These are phyloP conservation scores for Neltuma alba DNA, from an alignment of 306 rosid species.

Conservation along the genomic window DNA sequence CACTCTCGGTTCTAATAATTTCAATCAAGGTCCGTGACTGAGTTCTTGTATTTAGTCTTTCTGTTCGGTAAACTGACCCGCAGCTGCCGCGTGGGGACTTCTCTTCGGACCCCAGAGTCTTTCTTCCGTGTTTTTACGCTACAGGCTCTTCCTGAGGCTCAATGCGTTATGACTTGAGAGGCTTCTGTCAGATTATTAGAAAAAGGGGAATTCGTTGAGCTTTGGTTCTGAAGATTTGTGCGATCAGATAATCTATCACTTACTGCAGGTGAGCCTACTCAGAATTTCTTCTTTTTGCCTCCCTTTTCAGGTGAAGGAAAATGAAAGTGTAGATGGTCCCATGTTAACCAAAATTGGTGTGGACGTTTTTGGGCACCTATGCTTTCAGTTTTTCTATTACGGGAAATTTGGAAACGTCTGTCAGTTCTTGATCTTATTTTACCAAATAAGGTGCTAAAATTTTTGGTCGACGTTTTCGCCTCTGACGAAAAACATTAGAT, in stretches of 20 bases:
- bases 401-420: slow-evolving; percentile 10
- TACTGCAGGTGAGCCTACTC: slow-evolving; percentile 40
- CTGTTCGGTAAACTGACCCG: slow-evolving; percentile 40
- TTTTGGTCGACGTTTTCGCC: slow-evolving; percentile 16
- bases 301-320: background rate
- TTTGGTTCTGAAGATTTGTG: slow-evolving; percentile 11
- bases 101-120: background rate
- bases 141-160: slow-evolving; percentile 28
- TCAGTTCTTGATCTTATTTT: slow-evolving; percentile 15
- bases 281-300: background rate
- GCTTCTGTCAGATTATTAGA: slow-evolving; percentile 21
- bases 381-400: slow-evolving; percentile 13
- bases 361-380: background rate
- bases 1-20: background rate
- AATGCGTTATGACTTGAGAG: slow-evolving; percentile 9
- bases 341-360: background rate
- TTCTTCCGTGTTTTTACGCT: slow-evolving; percentile 11
- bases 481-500: background rate
- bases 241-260: slow-evolving; percentile 30
- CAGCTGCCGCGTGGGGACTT: slow-evolving; percentile 61
- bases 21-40: background rate
- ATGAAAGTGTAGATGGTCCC: slow-evolving; percentile 7
- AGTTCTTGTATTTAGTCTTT: background rate
- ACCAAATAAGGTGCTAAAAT: background rate
- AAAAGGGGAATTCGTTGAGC: background rate